Conservation (phyloP, 345 rosid genomes). For the Turnera subulata region DNA sequence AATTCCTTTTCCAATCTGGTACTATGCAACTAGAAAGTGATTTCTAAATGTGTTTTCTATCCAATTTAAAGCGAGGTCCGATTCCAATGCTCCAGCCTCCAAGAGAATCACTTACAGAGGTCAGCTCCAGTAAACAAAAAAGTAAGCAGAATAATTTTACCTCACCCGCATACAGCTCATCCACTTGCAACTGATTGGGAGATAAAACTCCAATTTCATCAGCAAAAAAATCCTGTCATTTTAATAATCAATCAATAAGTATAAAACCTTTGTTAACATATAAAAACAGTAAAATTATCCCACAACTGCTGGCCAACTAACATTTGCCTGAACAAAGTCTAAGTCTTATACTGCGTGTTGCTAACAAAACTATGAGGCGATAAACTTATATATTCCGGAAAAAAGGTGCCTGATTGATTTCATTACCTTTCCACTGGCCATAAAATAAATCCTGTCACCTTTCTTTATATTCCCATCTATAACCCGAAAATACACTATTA, state of each 20-base stretch:
- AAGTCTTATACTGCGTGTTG: too few species aligned
- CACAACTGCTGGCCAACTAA: too few species aligned
- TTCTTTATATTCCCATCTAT: conserved; percentile 89
- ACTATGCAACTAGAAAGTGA: too few species aligned
- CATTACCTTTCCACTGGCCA: conserved; percentile 90
- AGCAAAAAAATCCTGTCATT: conserved; percentile 73
- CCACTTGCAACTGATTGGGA: conserved; percentile 89
- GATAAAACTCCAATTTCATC: conserved; percentile 97
- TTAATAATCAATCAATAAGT: neutral
- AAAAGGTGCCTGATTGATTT: conserved; percentile 2
- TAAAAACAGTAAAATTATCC: too few species aligned
- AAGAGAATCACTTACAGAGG: neutral
- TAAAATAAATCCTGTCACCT: conserved; percentile 86
- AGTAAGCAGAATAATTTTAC: conserved; percentile 36
- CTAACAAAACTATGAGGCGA: neutral
- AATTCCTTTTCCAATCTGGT: too few species aligned
- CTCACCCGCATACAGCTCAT: conserved; percentile 92
- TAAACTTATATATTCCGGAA: neutral
- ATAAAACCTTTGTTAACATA: too few species aligned
- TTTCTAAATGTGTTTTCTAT: too few species aligned
- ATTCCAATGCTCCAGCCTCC: too few species aligned
- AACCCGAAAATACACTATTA: conserved; percentile 90
- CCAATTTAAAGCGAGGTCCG: neutral
- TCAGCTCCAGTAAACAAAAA: neutral
- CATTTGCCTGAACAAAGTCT: too few species aligned